These are phyloP conservation scores for Botryotinia globosa DNA, from an alignment of 2,329 filamentous ascomycete species.

Conservation along the genomic window DNA sequence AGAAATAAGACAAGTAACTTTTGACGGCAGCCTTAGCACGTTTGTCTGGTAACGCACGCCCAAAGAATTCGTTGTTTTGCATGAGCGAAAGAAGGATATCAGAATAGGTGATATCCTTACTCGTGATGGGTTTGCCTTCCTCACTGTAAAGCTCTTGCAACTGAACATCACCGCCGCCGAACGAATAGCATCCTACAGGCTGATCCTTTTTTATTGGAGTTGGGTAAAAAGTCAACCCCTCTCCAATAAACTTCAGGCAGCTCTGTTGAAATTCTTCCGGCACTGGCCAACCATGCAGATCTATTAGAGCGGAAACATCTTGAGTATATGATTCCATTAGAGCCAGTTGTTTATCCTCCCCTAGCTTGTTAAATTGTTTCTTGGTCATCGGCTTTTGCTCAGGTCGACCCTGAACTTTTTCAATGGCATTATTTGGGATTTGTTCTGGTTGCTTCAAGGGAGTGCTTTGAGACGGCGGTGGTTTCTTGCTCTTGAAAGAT, in stretches of 20 bases:
- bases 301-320: constrained; percentile 1
- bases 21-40: constrained; percentile 19
- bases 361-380: neutral
- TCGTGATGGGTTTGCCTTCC: constrained; percentile 20
- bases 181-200: neutral
- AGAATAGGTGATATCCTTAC: constrained; percentile 18
- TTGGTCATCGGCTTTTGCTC: neutral
- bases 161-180: neutral
- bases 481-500: constrained; percentile 37
- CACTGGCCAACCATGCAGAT: constrained; percentile 19
- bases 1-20: constrained; percentile 15
- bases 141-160: constrained; percentile 2
- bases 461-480: neutral
- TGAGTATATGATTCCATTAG: constrained; percentile 6
- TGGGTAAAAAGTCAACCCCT: constrained; percentile 11
- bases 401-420: too few species aligned
- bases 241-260: neutral
- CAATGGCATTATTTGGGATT: neutral
- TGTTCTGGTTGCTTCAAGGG: neutral
- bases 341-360: neutral
- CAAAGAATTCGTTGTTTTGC: constrained; percentile 13
- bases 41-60: constrained; percentile 7
- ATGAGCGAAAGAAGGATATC: constrained; percentile 19
- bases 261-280: constrained; percentile 7
- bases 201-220: neutral